Base-by-base conservation (phyloP, 306 rosid species). In the Dalbergia cochinchinensis region DNA sequence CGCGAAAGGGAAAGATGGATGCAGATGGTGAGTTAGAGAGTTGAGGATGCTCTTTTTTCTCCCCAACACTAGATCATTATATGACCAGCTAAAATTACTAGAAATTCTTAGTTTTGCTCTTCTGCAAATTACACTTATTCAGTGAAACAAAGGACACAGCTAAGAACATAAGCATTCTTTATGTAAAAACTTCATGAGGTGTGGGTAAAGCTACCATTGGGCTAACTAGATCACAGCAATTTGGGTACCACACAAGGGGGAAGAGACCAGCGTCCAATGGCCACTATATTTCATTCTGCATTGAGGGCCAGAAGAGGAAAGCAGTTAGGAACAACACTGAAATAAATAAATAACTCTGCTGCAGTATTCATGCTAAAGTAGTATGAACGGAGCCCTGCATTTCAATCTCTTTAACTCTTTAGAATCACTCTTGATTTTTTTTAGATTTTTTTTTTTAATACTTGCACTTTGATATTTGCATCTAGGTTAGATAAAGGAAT, bases 31-130 rank as follows among this genome's bases (percentile, higher is more conserved):
- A 8, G 16, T 5, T 31, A 41, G 39, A 58, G 45, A 59, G 48
- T 71, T n/a, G 33, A 15, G 45, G 31, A 8, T 51, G n/a, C 76
- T 4, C 26, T 53, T 53, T 53, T 53, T n/a, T 53, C 58, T 53
- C 20, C 20, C 58, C 19, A 53, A 15, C 58, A 53, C 7, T 4
- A 50, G 14, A 50, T 50, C 55, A 50, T 11, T 18, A 26, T 60
- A 76, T 76, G 72, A 50, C 11, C n/a, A 11, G 34, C 53, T 33
- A 50, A 50, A 33, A n/a, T 48, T 63, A 34, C 64, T 51, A 18
- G 64, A 34, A 15, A 12, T 64, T 76, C 11, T 50, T 18, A n/a
- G 59, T 50, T 76, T 76, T 63, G 55, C 55, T 14, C 14, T 4
- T 26, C 8, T 15, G 14, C 55, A 13, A 26, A 26, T 26, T 22